Conservation (phyloP, 306 rosid species). For the Canavalia ensiformis region DNA sequence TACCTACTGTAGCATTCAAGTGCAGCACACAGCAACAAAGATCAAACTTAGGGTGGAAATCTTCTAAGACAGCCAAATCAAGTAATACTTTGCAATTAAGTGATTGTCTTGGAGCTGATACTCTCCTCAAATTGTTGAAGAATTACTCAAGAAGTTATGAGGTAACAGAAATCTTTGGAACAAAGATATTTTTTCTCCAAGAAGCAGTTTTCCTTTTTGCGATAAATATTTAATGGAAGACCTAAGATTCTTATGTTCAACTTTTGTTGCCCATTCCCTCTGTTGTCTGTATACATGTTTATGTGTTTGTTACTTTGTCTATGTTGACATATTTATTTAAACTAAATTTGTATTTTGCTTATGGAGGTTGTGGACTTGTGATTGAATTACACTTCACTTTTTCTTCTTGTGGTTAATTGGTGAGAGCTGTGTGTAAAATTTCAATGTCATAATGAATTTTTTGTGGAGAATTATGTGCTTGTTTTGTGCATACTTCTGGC, state of each 20-base stretch:
- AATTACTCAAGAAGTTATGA: constrained; percentile 96
- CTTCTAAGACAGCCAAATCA: constrained; percentile 74
- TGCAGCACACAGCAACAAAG: constrained; percentile 97
- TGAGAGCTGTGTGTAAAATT: neutral
- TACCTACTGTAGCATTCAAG: constrained; percentile 97
- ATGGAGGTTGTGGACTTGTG: neutral
- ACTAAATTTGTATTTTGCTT: constrained; percentile 18
- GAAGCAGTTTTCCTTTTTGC: constrained; percentile 24
- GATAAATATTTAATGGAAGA: neutral
- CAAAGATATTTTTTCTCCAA: neutral
- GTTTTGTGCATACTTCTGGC: neutral
- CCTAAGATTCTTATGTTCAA: neutral
- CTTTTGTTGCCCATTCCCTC: neutral
- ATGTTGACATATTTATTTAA: neutral
- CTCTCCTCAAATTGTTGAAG: constrained; percentile 90
- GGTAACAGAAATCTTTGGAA: constrained; percentile 53
- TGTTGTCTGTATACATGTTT: neutral
- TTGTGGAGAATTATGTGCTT: neutral
- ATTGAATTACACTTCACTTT: neutral
- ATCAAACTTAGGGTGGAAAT: constrained; percentile 92
- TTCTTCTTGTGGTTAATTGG: neutral
- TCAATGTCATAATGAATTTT: neutral
- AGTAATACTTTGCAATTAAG: constrained; percentile 78
- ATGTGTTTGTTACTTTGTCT: neutral
- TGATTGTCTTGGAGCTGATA: constrained; percentile 98